phyloP scores from a whole-genome alignment of 257 asterid species.

The Salvia miltiorrhiza region DNA sequence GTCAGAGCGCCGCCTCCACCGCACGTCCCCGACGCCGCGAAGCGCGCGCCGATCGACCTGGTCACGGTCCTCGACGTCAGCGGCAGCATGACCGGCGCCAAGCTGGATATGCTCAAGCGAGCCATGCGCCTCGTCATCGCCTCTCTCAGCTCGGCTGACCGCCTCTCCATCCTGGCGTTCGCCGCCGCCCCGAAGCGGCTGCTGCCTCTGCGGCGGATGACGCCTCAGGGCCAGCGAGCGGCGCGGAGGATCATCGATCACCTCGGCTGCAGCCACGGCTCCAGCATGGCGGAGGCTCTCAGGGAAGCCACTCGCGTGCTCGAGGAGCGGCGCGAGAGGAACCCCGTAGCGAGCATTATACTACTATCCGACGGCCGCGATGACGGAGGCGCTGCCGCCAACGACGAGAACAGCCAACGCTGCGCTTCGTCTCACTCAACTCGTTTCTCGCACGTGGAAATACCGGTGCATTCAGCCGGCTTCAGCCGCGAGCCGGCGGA shows the following conservation, averaged over 20 bases:
- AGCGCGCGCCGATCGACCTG: conserved; percentile 84
- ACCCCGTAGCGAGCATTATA: conserved; percentile 79
- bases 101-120: conserved; percentile 87
- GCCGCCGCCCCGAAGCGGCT: conserved; percentile 62
- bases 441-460: conserved; percentile 76
- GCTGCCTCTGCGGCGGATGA: conserved; percentile 67
- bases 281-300: conserved; percentile 63
- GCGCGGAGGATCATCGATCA: conserved; percentile 62
- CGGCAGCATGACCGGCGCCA: conserved; percentile 74
- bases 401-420: conserved; percentile 26
- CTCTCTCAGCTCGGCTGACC: conserved; percentile 84
- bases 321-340: conserved; percentile 76
- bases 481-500: conserved; percentile 52
- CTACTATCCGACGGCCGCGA: conserved; percentile 75
- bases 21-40: conserved; percentile 36
- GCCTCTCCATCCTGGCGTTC: conserved; percentile 71
- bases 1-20: conserved; percentile 58
- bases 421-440: conserved; percentile 42
- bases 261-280: conserved; percentile 64
- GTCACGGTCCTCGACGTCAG: conserved; percentile 86
- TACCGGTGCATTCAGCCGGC: conserved; percentile 70
- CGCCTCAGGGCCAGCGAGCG: conserved; percentile 59
- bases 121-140: conserved; percentile 85
- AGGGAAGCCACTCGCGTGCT: conserved; percentile 70
- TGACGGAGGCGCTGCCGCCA: conserved; percentile 27